Base-by-base conservation (phyloP, 2,329 filamentous ascomycete species). In the Alternaria angustiovoidea region DNA sequence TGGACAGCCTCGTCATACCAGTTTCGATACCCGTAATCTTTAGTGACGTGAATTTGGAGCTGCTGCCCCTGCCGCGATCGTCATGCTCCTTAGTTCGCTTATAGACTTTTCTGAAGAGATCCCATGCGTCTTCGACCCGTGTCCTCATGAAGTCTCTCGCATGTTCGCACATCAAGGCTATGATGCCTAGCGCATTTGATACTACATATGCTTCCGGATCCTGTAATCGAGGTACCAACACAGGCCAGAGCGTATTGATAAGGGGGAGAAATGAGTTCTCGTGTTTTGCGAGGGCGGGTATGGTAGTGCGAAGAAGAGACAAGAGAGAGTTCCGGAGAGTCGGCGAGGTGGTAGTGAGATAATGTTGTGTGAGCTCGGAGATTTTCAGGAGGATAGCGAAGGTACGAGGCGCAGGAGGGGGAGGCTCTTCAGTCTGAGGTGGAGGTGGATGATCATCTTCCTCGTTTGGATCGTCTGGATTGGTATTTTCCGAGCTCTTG, bases 171-270 rank as follows among this genome's bases (percentile, higher is more conserved):
- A 97, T 84, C 11, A 85, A 81, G 2, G 82, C 82, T 3, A 98
- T 82, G 0, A 92, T 86, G 14, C 88, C 84, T 59, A 92, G 88
- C 6, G 93, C 89, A 16, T 89, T 87, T 8, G 90, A 85, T 2
- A 86, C 86, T 9, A 97, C 86, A 71, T 88, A 91, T 0, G 87
- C 81, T 75, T 93, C 89, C 4, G 80, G 65, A 64, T 93, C 91
- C 65, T 88, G 86, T 6, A 93, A 81, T 24, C 89, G 84, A n/a
- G 84, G 83, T 2, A 90, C 81, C 5, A 97, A 81, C 7, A 96
- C 90, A 0, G 94, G 93, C 94, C 94, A 99, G 7, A 98, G 83
- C 3, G 91, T 89, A 77, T 98, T 95, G 68, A 98, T 88, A 0
- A 98, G 84, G 0, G 95, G 95, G 2, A 99, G 81, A 75, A 97